phyloP scores from a whole-genome alignment of 2,329 filamentous ascomycete species.

The Fusarium algeriense region DNA sequence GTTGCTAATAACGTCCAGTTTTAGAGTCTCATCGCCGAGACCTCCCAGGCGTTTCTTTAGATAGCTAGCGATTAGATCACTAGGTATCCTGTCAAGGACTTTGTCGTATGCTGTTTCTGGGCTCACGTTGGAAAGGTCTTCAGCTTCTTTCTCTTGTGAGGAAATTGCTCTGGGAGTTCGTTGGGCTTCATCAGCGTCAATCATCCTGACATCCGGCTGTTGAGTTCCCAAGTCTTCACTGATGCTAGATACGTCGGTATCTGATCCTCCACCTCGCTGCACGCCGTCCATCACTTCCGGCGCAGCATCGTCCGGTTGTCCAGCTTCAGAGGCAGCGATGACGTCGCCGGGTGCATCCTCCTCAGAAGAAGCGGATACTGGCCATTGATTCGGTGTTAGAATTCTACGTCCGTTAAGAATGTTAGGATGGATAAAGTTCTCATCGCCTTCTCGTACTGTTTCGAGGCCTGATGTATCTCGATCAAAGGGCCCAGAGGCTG shows the following conservation, averaged over 20 bases:
- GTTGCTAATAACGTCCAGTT: slow-evolving; percentile 16
- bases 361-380: background rate
- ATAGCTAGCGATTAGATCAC: slow-evolving; percentile 50
- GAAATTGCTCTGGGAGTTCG: background rate
- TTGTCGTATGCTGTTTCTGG: slow-evolving; percentile 38
- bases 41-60: slow-evolving; percentile 38
- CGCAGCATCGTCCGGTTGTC: background rate
- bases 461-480: slow-evolving; percentile 29
- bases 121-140: background rate
- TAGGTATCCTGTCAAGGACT: slow-evolving; percentile 48
- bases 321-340: slow-evolving; percentile 16
- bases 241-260: background rate
- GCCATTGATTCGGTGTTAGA: background rate
- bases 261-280: background rate
- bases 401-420: slow-evolving; percentile 19
- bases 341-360: slow-evolving; percentile 21
- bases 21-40: slow-evolving; percentile 17
- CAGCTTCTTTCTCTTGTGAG: background rate
- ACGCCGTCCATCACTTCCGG: slow-evolving; percentile 24
- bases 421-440: slow-evolving; percentile 30
- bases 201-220: slow-evolving; percentile 36
- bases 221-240: slow-evolving; percentile 1
- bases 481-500: slow-evolving; percentile 24
- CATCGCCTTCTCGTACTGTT: slow-evolving; percentile 35
- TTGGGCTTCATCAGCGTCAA: slow-evolving; percentile 28